Conservation (phyloP, 2,329 filamentous ascomycete genomes). For the Blastomyces emzantsi region DNA sequence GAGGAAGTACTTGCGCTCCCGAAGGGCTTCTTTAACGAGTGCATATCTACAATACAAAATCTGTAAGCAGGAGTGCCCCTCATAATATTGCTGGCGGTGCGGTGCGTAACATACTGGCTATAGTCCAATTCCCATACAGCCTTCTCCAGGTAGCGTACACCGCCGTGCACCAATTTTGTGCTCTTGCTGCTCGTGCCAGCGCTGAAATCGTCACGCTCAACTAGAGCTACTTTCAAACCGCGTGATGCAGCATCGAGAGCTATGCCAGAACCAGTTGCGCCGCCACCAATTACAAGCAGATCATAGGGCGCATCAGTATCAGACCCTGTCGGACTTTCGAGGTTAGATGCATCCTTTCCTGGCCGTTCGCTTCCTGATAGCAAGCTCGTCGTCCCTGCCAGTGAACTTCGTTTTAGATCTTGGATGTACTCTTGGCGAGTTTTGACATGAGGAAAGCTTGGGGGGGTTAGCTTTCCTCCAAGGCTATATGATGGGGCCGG, state of each 20-base stretch:
- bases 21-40: slow-evolving; percentile 70
- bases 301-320: slow-evolving; percentile 55
- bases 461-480: slow-evolving; percentile 48
- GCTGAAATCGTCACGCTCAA: slow-evolving; percentile 76
- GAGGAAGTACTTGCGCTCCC: slow-evolving; percentile 74
- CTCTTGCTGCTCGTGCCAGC: slow-evolving; percentile 77
- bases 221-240: slow-evolving; percentile 68
- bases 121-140: slow-evolving; percentile 80
- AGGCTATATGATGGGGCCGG: slow-evolving; percentile 55
- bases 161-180: slow-evolving; percentile 78
- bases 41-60: slow-evolving; percentile 38
- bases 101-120: slow-evolving; percentile 49
- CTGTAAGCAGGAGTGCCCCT: slow-evolving; percentile 2
- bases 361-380: neutral
- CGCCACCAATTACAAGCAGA: slow-evolving; percentile 67
- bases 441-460: slow-evolving; percentile 45
- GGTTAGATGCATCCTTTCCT: neutral
- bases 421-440: slow-evolving; percentile 43
- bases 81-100: too few species aligned
- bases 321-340: neutral
- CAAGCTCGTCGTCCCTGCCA: neutral
- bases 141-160: slow-evolving; percentile 78
- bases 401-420: slow-evolving; percentile 33
- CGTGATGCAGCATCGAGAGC: slow-evolving; percentile 72
- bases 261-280: slow-evolving; percentile 71